phyloP scores from a whole-genome alignment of 169 alveolate genomes.

The Plasmodium vivax region DNA sequence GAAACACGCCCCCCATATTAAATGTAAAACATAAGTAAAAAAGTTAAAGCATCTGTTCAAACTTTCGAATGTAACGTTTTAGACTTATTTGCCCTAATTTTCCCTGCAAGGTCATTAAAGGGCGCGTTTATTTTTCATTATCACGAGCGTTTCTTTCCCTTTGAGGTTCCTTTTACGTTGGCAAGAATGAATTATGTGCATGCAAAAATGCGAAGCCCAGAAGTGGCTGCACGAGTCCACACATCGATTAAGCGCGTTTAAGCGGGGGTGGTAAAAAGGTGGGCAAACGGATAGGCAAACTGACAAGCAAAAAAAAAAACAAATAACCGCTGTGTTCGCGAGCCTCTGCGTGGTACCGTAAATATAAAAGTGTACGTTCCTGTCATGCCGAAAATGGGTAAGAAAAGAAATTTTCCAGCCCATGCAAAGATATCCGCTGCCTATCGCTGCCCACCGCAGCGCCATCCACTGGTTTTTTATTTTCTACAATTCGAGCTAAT shows the following conservation, averaged over 20 bases:
- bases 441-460: background rate
- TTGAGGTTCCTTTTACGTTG: background rate
- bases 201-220: background rate
- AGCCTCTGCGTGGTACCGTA: background rate
- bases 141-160: background rate
- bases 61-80: background rate
- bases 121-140: background rate
- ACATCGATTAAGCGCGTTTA: background rate
- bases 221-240: background rate
- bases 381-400: background rate
- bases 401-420: background rate
- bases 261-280: background rate
- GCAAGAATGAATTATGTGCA: background rate
- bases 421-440: background rate
- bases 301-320: background rate
- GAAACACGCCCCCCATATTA: background rate
- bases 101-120: background rate
- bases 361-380: background rate
- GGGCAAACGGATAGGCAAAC: background rate
- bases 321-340: slow-evolving; percentile 1
- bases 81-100: background rate
- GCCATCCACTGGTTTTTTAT: background rate
- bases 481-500: background rate
- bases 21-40: background rate
- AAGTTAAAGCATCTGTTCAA: background rate